These are phyloP conservation scores for Batkoa obscura DNA, from an alignment of 371 early-diverging fungal species.

Conservation along the genomic window DNA sequence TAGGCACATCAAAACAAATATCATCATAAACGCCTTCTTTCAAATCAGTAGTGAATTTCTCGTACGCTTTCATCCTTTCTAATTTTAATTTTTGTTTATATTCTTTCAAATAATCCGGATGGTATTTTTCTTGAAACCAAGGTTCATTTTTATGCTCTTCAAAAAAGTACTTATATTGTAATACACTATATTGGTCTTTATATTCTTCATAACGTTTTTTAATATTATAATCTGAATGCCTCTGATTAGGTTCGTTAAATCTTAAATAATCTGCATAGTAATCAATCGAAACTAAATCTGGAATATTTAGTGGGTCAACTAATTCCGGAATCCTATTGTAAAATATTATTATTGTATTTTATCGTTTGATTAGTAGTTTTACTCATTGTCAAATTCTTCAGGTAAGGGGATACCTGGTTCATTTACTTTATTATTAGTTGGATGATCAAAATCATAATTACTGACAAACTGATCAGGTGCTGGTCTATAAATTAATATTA, in stretches of 20 bases:
- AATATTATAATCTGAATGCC: neutral
- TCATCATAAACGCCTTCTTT: neutral
- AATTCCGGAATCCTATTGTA: neutral
- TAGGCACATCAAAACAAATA: neutral
- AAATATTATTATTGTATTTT: no score
- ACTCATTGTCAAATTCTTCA: no score
- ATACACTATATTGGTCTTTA: neutral
- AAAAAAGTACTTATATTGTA: neutral
- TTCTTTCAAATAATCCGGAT: neutral
- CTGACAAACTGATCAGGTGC: neutral
- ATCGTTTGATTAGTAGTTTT: no score
- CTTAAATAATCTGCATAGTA: slow-evolving; percentile 2
- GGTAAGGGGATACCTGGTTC: neutral
- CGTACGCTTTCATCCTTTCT: neutral
- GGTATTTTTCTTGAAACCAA: slow-evolving; percentile 5
- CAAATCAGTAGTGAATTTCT: neutral
- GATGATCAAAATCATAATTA: neutral
- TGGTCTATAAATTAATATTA: no score
- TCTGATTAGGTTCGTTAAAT: neutral
- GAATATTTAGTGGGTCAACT: neutral
- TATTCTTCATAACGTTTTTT: neutral
- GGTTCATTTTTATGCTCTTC: neutral
- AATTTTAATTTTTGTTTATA: neutral
- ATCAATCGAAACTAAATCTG: slow-evolving; percentile 1
- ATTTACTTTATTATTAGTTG: neutral